Base-by-base conservation (phyloP, 768 basidiomycete species). In the Psilocybe cyanescens region DNA sequence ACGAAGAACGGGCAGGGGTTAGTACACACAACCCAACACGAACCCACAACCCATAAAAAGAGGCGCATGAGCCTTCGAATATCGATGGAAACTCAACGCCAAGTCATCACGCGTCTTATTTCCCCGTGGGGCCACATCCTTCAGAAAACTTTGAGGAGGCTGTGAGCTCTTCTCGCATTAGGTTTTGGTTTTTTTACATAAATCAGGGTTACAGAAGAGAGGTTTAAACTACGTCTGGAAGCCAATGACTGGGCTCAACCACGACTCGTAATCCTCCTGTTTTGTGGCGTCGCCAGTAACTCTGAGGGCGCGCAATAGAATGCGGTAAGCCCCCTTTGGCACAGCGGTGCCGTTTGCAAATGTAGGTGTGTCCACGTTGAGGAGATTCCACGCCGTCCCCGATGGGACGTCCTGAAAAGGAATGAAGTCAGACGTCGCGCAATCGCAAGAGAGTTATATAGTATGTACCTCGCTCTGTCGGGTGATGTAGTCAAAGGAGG, bases 181-280 rank as follows among this genome's bases (percentile, higher is more conserved):
- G 24, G 24, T 24, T 24, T 24, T 24, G 24, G 24, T 24, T 24
- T 24, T 24, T 24, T 24, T 24, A 24, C 33, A 35, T 7, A 35
- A 35, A 4, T 35, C 33, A 7, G 33, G 33, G 33, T 35, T 35
- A 35, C 11, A 11, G 33, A 35, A 35, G 33, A 11, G 33, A 35
- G 6, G 11, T 35, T 35, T 11, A 35, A 1, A 7, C 33, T 35
- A 35, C 2, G 33, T 35, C 39, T 68, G 55, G 33, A 86, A 70
- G 80, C 87, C 62, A 82, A 77, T 63, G 54, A 81, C 70, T 6
- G 80, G 79, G 60, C 81, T 80, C 59, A 82, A 67, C 77, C 77
- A 83, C 51, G 75, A 78, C 55, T 83, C 81, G 53, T 77, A 82
- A 64, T 83, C 80, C 24, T 72, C 73, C 61, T 81, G 75, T 17